A percentile compares a stretch with the other conserved stretches of the same genome.
Conservation (phyloP, 352 stramenopile species). For the Thalassiosira exigua region DNA sequence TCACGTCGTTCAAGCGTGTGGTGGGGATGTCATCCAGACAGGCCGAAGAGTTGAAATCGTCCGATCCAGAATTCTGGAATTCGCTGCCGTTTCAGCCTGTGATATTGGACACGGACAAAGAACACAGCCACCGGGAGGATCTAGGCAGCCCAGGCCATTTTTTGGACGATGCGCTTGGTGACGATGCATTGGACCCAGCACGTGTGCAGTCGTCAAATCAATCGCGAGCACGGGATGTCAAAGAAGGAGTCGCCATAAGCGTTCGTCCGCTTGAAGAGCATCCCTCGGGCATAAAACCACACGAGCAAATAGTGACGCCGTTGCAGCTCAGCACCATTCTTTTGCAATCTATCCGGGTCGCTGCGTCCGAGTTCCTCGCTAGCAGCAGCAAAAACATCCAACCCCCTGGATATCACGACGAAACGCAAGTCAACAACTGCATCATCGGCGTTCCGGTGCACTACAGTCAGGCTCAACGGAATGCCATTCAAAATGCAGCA, state of each 20-base stretch:
- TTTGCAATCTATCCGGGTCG: conserved; percentile 58
- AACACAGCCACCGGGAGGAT: conserved; percentile 7
- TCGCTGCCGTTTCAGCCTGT: conserved; percentile 64
- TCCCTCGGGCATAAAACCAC: neutral
- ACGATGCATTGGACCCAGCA: neutral
- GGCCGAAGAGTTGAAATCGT: conserved; percentile 41
- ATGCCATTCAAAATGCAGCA: conserved; percentile 58
- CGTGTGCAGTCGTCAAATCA: neutral
- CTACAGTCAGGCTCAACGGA: conserved; percentile 71
- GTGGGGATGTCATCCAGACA: conserved; percentile 62
- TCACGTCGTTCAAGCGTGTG: conserved; percentile 75
- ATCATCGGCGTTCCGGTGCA: conserved; percentile 81
- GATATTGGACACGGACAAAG: conserved; percentile 30
- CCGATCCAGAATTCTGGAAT: conserved; percentile 68
- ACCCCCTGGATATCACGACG: conserved; percentile 18
- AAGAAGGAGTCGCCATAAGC: conserved; percentile 54
- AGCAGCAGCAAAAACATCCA: conserved; percentile 42
- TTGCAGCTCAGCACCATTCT: conserved; percentile 63
- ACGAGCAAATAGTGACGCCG: conserved; percentile 47
- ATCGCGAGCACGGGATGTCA: conserved; percentile 3
- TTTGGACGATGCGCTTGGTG: conserved; percentile 38
- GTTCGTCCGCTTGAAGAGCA: conserved; percentile 18
- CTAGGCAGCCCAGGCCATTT: conserved; percentile 8
- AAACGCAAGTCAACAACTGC: conserved; percentile 56
- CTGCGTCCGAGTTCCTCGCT: conserved; percentile 60